Conservation (phyloP, 2,329 filamentous ascomycete genomes). For the Aspergillus tamarii region DNA sequence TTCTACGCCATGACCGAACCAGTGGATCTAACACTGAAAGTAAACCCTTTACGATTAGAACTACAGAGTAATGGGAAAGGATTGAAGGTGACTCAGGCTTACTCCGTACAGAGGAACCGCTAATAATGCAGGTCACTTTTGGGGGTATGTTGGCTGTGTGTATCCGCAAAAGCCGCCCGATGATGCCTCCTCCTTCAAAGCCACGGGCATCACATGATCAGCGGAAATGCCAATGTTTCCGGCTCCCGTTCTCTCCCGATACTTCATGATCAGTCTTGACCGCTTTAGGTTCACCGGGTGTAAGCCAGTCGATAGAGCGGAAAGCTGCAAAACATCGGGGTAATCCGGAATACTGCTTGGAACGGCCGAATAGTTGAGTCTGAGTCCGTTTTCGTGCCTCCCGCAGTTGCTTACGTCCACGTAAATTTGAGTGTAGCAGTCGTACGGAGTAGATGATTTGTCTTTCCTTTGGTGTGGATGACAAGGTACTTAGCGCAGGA, state of each 20-base stretch:
- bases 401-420: background rate
- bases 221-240: slow-evolving; percentile 26
- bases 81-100: background rate
- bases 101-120: background rate
- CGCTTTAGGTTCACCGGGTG: slow-evolving; percentile 38
- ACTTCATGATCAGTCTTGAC: slow-evolving; percentile 25
- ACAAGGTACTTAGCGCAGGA: background rate
- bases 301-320: slow-evolving; percentile 17
- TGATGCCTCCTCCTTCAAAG: background rate
- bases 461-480: background rate
- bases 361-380: slow-evolving; percentile 23
- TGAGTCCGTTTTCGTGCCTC: background rate
- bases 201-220: slow-evolving; percentile 30
- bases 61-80: background rate
- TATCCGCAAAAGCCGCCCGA: background rate
- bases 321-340: slow-evolving; percentile 24
- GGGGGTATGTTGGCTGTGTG: background rate
- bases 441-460: background rate
- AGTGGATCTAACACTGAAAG: background rate
- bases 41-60: background rate
- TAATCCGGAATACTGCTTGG: slow-evolving; percentile 17
- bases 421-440: background rate
- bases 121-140: background rate
- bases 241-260: slow-evolving; percentile 30
- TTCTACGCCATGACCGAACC: background rate